These are phyloP conservation scores for Fusarium acutatum DNA, from an alignment of 2,329 filamentous ascomycete species.

Conservation along the genomic window DNA sequence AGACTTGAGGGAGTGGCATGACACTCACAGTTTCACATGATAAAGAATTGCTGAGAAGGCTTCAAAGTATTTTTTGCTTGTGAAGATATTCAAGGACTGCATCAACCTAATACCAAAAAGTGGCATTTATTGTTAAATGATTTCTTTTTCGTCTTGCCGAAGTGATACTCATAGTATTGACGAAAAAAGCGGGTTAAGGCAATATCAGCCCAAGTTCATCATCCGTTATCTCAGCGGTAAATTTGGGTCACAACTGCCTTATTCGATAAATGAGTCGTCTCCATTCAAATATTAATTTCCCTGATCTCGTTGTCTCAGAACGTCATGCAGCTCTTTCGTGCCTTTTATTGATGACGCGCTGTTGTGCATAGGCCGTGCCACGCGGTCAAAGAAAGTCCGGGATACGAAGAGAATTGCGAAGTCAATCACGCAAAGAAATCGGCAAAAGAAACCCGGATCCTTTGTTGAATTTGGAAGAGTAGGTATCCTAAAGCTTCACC, in stretches of 20 bases:
- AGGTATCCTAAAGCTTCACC: background rate
- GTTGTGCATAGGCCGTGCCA: background rate
- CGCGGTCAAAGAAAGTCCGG: background rate
- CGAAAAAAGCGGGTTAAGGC: background rate
- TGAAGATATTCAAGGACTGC: background rate
- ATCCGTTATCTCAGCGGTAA: background rate
- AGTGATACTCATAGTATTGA: background rate
- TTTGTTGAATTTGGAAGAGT: background rate
- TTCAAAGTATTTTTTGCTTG: background rate
- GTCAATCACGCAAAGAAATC: background rate
- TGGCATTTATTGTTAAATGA: background rate
- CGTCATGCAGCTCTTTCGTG: background rate
- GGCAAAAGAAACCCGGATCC: background rate
- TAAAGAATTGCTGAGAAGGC: background rate
- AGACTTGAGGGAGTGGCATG: slow-evolving; percentile 1
- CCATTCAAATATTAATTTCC: background rate
- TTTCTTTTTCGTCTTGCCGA: background rate
- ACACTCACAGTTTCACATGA: background rate
- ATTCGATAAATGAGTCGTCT: too few species aligned
- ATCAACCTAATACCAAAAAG: background rate
- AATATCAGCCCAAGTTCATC: background rate
- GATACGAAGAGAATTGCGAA: background rate
- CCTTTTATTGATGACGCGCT: slow-evolving; percentile 21
- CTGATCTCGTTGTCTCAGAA: slow-evolving; percentile 3
- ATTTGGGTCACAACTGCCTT: background rate